phyloP scores from a whole-genome alignment of 2,329 filamentous ascomycete genomes.

The Fusarium sp. region DNA sequence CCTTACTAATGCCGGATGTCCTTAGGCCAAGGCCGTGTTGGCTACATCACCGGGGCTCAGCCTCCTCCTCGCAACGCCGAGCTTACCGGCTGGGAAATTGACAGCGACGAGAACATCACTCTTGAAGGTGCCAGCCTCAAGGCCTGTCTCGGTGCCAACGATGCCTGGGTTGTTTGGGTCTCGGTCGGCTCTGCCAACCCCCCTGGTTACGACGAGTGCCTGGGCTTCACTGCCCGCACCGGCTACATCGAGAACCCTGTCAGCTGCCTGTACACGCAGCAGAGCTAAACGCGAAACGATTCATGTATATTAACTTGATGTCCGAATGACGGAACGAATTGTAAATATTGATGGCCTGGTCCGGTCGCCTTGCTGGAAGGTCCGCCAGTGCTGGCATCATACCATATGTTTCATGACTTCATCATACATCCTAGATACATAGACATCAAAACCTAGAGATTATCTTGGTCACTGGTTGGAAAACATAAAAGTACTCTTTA shows the following conservation, averaged over 20 bases:
- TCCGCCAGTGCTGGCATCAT: too few species aligned
- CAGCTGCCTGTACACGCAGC: neutral
- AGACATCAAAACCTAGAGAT: too few species aligned
- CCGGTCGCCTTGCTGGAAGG: too few species aligned
- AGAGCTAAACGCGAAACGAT: neutral
- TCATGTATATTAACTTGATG: neutral
- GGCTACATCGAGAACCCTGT: neutral
- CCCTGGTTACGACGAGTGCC: slow-evolving; percentile 56
- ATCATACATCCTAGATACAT: too few species aligned
- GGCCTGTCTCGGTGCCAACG: slow-evolving; percentile 65
- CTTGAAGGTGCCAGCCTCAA: slow-evolving; percentile 63
- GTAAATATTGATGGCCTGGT: too few species aligned
- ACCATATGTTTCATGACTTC: too few species aligned
- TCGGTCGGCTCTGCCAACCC: slow-evolving; percentile 51
- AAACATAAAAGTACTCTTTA: too few species aligned
- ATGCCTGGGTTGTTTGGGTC: slow-evolving; percentile 60
- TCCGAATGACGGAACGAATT: too few species aligned
- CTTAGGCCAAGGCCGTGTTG: slow-evolving; percentile 66
- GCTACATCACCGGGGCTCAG: slow-evolving; percentile 65
- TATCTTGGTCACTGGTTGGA: too few species aligned
- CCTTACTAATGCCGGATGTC: slow-evolving; percentile 60
- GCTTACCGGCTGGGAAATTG: slow-evolving; percentile 63
- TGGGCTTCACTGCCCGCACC: slow-evolving; percentile 49
- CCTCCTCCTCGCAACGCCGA: slow-evolving; percentile 59
- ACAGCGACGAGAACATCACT: slow-evolving; percentile 59